Evolutionary conservation across 2,329 filamentous ascomycete genomes (phyloP).

Genomic region (Penicillium sp.): DNA sequence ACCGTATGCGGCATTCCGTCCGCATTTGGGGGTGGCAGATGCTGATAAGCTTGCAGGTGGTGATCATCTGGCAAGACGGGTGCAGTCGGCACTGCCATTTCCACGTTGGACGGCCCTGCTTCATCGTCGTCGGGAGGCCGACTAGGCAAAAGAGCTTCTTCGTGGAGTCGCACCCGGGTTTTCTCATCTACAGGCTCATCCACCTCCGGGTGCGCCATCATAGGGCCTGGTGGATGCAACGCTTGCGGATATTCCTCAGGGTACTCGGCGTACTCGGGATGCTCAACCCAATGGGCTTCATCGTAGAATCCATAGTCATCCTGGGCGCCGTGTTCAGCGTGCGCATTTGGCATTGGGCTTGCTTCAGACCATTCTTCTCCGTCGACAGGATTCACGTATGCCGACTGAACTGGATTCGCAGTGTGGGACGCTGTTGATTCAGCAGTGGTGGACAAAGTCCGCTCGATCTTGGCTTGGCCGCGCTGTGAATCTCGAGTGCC

Average conservation of each 20-base stretch:
- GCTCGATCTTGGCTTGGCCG: slow-evolving; percentile 45
- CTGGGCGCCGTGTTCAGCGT: slow-evolving; percentile 22
- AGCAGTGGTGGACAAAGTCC: slow-evolving; percentile 27
- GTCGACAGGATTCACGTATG: slow-evolving; percentile 18
- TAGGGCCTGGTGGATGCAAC: slow-evolving; percentile 24
- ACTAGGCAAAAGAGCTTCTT: slow-evolving; percentile 76
- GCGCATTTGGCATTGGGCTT: slow-evolving; percentile 17
- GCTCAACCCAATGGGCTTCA: slow-evolving; percentile 2
- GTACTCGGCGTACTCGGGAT: slow-evolving; percentile 28
- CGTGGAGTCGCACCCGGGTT: slow-evolving; percentile 71
- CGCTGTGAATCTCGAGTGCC: slow-evolving; percentile 76
- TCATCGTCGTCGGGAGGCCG: slow-evolving; percentile 59
- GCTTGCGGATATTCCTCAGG: slow-evolving; percentile 25
- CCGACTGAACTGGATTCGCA: slow-evolving; percentile 9
- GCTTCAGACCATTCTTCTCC: slow-evolving; percentile 32
- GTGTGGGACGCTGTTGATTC: slow-evolving; percentile 30
- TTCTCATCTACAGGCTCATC: slow-evolving; percentile 74
- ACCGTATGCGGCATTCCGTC: slow-evolving; percentile 23
- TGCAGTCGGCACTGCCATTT: slow-evolving; percentile 42
- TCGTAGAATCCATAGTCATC: slow-evolving; percentile 11
- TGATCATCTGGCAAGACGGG: slow-evolving; percentile 50
- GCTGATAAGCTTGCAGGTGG: slow-evolving; percentile 50
- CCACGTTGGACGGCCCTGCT: slow-evolving; percentile 46
- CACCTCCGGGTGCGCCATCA: slow-evolving; percentile 47
- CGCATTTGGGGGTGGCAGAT: slow-evolving; percentile 24